Percentiles rank a stretch among this genome's conserved stretches.
phyloP scores from a whole-genome alignment of 2,329 filamentous ascomycete genomes.

The Colletotrichum sp. region DNA sequence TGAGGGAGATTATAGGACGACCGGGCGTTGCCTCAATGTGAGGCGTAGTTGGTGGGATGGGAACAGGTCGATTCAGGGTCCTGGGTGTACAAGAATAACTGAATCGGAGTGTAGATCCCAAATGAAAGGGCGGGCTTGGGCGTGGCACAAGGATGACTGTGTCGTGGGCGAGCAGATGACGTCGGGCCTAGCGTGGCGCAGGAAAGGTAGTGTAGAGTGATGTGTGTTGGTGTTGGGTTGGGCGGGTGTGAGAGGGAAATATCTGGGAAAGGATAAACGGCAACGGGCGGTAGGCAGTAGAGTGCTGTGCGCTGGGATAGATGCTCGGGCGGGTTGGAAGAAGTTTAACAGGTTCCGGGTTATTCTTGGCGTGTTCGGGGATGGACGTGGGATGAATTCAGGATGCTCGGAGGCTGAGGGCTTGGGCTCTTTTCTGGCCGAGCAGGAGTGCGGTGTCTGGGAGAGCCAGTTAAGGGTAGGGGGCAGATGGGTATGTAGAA shows the following conservation, averaged over 20 bases:
- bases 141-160: slow-evolving; percentile 4
- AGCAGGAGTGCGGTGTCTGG: background rate
- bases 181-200: slow-evolving; percentile 21
- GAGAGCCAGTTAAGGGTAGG: background rate
- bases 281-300: background rate
- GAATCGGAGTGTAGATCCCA: slow-evolving; percentile 15
- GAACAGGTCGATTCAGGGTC: slow-evolving; percentile 15
- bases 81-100: slow-evolving; percentile 17
- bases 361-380: slow-evolving; percentile 18
- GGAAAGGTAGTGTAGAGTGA: slow-evolving; percentile 5
- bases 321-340: slow-evolving; percentile 12
- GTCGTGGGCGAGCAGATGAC: slow-evolving; percentile 17
- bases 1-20: slow-evolving; percentile 23
- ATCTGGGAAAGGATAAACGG: background rate
- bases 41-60: slow-evolving; percentile 7
- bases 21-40: slow-evolving; percentile 16
- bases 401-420: slow-evolving; percentile 18
- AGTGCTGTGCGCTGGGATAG: slow-evolving; percentile 9
- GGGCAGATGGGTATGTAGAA: background rate
- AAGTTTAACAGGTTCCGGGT: slow-evolving; percentile 16
- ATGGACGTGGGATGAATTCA: slow-evolving; percentile 15
- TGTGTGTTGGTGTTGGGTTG: background rate
- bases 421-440: slow-evolving; percentile 5
- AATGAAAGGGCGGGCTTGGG: slow-evolving; percentile 2
- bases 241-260: background rate